Conservation (phyloP, 1,284 basidiomycete species). For the Marasmius oreades region DNA sequence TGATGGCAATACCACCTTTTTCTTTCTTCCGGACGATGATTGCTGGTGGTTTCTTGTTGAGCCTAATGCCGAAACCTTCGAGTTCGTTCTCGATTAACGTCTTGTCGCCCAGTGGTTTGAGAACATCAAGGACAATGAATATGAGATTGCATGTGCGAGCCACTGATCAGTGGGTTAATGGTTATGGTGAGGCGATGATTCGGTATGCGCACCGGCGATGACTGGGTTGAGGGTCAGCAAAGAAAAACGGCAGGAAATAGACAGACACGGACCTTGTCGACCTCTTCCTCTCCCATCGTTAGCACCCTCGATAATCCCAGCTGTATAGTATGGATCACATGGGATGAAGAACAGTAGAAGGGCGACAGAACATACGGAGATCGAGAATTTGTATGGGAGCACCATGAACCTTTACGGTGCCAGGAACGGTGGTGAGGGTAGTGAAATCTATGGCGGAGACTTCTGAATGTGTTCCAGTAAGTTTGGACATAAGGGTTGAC, state of each 20-base stretch:
- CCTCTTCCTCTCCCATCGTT: slow-evolving; percentile 98
- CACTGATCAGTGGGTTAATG: slow-evolving; percentile 45
- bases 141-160: slow-evolving; percentile 98
- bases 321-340: slow-evolving; percentile 33
- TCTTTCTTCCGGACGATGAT: slow-evolving; percentile 91
- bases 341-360: slow-evolving; percentile 5
- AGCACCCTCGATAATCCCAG: slow-evolving; percentile 98
- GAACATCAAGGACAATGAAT: slow-evolving; percentile 97
- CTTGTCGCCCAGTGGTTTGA: slow-evolving; percentile 96
- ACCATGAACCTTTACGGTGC: slow-evolving; percentile 93
- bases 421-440: slow-evolving; percentile 89
- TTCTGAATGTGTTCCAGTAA: slow-evolving; percentile 97
- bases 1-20: slow-evolving; percentile 91
- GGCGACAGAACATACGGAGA: slow-evolving; percentile 54
- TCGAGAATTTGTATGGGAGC: slow-evolving; percentile 88
- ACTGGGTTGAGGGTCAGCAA: slow-evolving; percentile 36
- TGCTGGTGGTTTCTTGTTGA: slow-evolving; percentile 94
- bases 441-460: slow-evolving; percentile 99
- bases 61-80: slow-evolving; percentile 94
- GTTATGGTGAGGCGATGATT: slow-evolving; percentile 8
- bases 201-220: slow-evolving; percentile 68
- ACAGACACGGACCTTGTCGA: slow-evolving; percentile 67
- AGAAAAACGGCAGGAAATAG: neutral
- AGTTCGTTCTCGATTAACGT: slow-evolving; percentile 88
- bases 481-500: slow-evolving; percentile 96